phyloP scores from a whole-genome alignment of 192 early-diverging fungal genomes.

The Umbelopsis vinacea region DNA sequence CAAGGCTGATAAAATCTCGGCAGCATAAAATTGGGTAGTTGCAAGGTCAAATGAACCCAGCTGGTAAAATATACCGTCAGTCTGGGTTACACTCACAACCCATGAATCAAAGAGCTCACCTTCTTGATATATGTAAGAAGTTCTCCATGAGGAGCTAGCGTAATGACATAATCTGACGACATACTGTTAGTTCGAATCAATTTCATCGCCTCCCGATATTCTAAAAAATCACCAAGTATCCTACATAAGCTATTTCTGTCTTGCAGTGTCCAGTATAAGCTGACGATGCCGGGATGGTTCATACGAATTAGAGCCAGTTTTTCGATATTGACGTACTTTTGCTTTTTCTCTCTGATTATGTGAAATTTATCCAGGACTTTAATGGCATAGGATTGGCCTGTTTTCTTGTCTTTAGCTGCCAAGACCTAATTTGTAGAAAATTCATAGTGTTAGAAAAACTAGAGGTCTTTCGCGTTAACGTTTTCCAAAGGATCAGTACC shows the following conservation, averaged over 20 bases:
- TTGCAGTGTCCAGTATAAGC: slow-evolving; percentile 95
- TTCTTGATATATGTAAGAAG: slow-evolving; percentile 82
- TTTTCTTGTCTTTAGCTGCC: slow-evolving; percentile 72
- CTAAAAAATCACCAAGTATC: background rate
- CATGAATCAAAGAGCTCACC: slow-evolving; percentile 40
- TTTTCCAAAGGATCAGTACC: slow-evolving; percentile 41
- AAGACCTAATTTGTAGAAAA: slow-evolving; percentile 55
- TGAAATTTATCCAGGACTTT: slow-evolving; percentile 90
- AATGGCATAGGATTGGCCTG: slow-evolving; percentile 78
- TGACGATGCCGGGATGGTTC: slow-evolving; percentile 90
- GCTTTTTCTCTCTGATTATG: slow-evolving; percentile 95
- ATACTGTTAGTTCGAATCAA: background rate
- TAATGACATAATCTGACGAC: slow-evolving; percentile 82
- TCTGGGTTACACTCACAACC: slow-evolving; percentile 10
- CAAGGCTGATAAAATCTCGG: slow-evolving; percentile 83
- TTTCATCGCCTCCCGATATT: too few species aligned
- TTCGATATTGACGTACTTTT: slow-evolving; percentile 95
- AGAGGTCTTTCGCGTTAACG: background rate
- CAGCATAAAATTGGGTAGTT: slow-evolving; percentile 82
- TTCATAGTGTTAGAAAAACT: background rate
- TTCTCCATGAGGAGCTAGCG: slow-evolving; percentile 91
- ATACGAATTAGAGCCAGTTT: slow-evolving; percentile 85
- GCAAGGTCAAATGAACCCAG: slow-evolving; percentile 75
- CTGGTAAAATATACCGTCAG: slow-evolving; percentile 25
- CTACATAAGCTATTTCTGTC: slow-evolving; percentile 84